Evolutionary conservation across 2,329 filamentous ascomycete genomes (phyloP), one percentile per base, ranked within the genome.

Genomic region (Sporothrix globosa): DNA sequence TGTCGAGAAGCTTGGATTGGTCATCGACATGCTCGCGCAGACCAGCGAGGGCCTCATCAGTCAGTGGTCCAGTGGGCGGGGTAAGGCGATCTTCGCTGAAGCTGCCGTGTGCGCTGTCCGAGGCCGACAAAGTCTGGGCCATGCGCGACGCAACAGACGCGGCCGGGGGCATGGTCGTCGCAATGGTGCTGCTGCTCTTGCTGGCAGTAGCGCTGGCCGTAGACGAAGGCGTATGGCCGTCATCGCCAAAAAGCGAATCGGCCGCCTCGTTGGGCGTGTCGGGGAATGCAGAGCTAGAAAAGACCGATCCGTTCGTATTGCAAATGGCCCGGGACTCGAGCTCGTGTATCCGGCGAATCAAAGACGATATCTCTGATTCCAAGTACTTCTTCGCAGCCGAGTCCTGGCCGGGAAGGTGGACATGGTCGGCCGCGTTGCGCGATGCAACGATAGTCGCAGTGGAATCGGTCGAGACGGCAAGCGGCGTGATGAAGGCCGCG

Each of bases 1-100:
- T 92, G 80, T 92, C 90, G 76, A 97, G 93, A 78, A 97, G 89
- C 80, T 96, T 93, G 70, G 94, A 94, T 82, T 98, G 93, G 79
- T 94, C 92, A 78, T 96, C 92, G 73, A 98, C 91, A 81, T 97
- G 93, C 76, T 97, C 93, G 76, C 91, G 91, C 75, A 97, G 85
- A 74, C 92, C 91, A 80, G 91, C 90, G 76, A 97, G 90, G 79
- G 95, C 92, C 81, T 95, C 91, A 78, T 93, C 91, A 75, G 90
- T 92, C 76, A 92, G 87, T 76, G 87, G 82, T 81, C 83, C 85
- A 71, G 86, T 70, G 72, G 80, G 78, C 58, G 77, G 41, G 63
- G 61, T 46, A 1, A 77, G 50, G 74, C 39, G 67, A 13, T 74
- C 74, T 14, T 74, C 75, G 24, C 73, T 71, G 65, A 74, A 74